A percentile compares a stretch with the other conserved stretches of the same genome.
These are phyloP conservation scores for Hymenoscyphus infarciens DNA, from an alignment of 2,329 filamentous ascomycete genomes.

Conservation along the genomic window DNA sequence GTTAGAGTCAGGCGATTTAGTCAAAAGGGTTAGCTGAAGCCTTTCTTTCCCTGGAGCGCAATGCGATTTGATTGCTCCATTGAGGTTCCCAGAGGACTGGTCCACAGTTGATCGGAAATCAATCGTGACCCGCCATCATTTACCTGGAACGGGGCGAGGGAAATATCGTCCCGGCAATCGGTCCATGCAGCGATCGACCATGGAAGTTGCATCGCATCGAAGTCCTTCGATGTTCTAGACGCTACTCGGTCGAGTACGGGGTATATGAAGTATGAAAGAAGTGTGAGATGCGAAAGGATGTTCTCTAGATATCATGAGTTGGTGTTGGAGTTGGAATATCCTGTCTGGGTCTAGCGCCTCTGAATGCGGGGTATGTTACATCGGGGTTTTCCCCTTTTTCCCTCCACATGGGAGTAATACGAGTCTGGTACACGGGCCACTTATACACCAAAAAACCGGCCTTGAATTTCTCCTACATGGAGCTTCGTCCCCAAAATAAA, in stretches of 20 bases:
- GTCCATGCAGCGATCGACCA: not conserved
- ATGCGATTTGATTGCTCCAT: not conserved
- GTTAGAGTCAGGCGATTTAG: too few relatives aligned
- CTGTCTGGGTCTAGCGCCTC: too few relatives aligned
- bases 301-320: not conserved
- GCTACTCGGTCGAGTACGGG: not conserved
- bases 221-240: not conserved
- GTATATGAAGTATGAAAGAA: not conserved
- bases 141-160: not conserved
- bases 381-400: too few relatives aligned
- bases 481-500: too few relatives aligned
- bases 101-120: not conserved
- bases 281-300: not conserved
- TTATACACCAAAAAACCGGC: too few relatives aligned
- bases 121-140: not conserved
- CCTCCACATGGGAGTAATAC: too few relatives aligned
- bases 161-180: not conserved
- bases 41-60: not conserved
- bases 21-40: too few relatives aligned
- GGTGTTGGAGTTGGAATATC: too few relatives aligned
- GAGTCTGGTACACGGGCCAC: too few relatives aligned
- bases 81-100: not conserved
- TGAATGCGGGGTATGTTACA: too few relatives aligned
- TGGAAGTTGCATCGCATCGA: not conserved
- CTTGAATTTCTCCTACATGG: too few relatives aligned